These are phyloP conservation scores for Uronychia binucleata DNA, from an alignment of 73 alveolate species.

Conservation along the genomic window DNA sequence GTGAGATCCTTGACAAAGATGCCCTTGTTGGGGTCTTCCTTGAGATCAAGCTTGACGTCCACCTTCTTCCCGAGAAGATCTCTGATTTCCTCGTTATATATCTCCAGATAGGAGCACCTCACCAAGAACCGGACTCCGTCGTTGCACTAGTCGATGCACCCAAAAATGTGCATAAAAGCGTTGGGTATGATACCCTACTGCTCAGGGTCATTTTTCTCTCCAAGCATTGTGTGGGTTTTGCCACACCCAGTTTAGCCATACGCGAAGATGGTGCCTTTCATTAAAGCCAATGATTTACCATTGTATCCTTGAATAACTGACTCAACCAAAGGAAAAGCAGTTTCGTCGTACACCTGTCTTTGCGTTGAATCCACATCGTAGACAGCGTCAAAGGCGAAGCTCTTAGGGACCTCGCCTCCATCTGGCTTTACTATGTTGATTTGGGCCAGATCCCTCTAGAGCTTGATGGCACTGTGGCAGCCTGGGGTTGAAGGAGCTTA, in stretches of 20 bases:
- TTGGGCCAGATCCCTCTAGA: background rate
- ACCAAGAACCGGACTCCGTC: constrained; percentile 85
- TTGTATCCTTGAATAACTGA: constrained; percentile 90
- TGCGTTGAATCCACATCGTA: constrained; percentile 71
- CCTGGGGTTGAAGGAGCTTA: background rate
- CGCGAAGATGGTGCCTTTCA: constrained; percentile 93
- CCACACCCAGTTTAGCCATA: constrained; percentile 95
- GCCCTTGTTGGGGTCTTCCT: constrained; percentile 79
- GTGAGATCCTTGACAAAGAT: constrained; percentile 65
- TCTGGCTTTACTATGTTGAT: constrained; percentile 11
- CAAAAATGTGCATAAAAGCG: constrained; percentile 89
- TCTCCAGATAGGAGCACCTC: constrained; percentile 94
- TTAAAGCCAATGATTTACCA: constrained; percentile 50
- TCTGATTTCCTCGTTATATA: constrained; percentile 95
- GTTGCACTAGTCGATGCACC: constrained; percentile 81
- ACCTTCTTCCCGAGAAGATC: constrained; percentile 86
- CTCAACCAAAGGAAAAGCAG: constrained; percentile 90
- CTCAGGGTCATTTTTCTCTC: constrained; percentile 69
- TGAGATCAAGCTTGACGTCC: constrained; percentile 74
- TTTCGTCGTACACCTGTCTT: constrained; percentile 79
- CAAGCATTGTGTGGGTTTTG: constrained; percentile 77
- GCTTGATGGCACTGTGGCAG: background rate
- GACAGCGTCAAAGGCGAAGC: constrained; percentile 76
- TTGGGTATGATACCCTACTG: constrained; percentile 92
- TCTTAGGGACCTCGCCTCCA: constrained; percentile 64